A percentile compares a stretch with the other conserved stretches of the same genome.
These are phyloP conservation scores for Sugiyamaella novakii DNA, from an alignment of 1,139 yeast species.

Conservation along the genomic window DNA sequence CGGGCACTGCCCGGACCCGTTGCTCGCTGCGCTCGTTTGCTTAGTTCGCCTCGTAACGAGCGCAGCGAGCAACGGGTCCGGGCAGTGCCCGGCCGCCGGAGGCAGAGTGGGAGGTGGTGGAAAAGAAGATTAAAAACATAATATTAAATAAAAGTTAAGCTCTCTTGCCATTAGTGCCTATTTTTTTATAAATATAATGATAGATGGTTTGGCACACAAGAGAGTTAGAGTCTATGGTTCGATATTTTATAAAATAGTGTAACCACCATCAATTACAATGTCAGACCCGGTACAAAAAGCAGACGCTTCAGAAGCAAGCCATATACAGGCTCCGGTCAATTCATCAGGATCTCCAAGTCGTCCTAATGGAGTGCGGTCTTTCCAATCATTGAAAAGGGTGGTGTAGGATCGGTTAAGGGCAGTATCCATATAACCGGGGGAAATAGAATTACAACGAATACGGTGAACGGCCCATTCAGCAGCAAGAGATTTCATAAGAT, in stretches of 20 bases:
- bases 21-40: too few relatives aligned
- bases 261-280: constrained; percentile 69
- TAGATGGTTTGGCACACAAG: not conserved
- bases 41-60: too few relatives aligned
- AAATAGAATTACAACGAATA: constrained; percentile 56
- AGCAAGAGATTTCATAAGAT: constrained; percentile 55
- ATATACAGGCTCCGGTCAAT: constrained; percentile 68
- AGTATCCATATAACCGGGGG: constrained; percentile 62
- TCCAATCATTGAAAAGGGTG: constrained; percentile 54
- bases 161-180: constrained; percentile 13
- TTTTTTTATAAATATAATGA: not conserved
- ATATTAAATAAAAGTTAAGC: constrained; percentile 12
- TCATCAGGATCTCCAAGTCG: constrained; percentile 69
- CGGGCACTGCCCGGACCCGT: not conserved
- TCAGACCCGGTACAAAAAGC: constrained; percentile 69
- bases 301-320: constrained; percentile 64
- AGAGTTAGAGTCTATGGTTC: constrained; percentile 1
- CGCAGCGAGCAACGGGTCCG: constrained; percentile 8
- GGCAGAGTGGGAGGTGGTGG: constrained; percentile 1
- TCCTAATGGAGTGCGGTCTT: constrained; percentile 65
- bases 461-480: constrained; percentile 61
- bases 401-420: constrained; percentile 57
- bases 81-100: constrained; percentile 17
- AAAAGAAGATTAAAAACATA: constrained; percentile 1
- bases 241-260: constrained; percentile 44